phyloP scores from a whole-genome alignment of 2,329 filamentous ascomycete genomes.

The Neospermospora avenae region DNA sequence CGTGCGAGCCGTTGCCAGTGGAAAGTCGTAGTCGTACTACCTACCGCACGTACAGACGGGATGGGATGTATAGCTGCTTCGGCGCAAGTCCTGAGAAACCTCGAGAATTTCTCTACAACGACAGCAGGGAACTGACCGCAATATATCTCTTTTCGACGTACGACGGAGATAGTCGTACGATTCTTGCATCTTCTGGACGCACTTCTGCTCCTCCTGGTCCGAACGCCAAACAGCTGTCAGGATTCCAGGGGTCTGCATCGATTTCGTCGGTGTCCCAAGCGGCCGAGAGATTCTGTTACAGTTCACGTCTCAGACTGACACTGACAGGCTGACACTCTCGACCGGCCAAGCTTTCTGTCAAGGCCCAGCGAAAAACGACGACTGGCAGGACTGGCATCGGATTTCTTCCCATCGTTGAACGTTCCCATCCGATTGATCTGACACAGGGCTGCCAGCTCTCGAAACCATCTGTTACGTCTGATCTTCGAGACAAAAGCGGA shows the following conservation, averaged over 20 bases:
- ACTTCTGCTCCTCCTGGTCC: not conserved
- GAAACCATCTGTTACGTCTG: slow-evolving; percentile 49
- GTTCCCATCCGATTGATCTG: slow-evolving; percentile 23
- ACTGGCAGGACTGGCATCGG: slow-evolving; percentile 19
- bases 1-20: slow-evolving; percentile 8
- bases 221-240: slow-evolving; percentile 21
- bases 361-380: slow-evolving; percentile 22
- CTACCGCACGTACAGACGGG: too few relatives aligned
- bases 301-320: slow-evolving; percentile 24
- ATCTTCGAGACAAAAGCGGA: slow-evolving; percentile 35
- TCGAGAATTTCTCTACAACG: not conserved
- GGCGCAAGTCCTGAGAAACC: not conserved
- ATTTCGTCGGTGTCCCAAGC: slow-evolving; percentile 21
- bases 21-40: not conserved
- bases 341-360: slow-evolving; percentile 26
- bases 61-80: not conserved
- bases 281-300: slow-evolving; percentile 21
- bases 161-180: slow-evolving; percentile 18
- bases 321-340: too few relatives aligned
- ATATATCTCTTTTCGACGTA: slow-evolving; percentile 15
- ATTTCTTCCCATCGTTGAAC: slow-evolving; percentile 12
- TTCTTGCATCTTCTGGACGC: slow-evolving; percentile 9
- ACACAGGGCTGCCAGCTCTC: slow-evolving; percentile 28
- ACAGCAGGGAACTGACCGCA: slow-evolving; percentile 10
- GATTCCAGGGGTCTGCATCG: slow-evolving; percentile 11